Conservation (phyloP, 169 alveolate species). For the Fabrea salina region DNA sequence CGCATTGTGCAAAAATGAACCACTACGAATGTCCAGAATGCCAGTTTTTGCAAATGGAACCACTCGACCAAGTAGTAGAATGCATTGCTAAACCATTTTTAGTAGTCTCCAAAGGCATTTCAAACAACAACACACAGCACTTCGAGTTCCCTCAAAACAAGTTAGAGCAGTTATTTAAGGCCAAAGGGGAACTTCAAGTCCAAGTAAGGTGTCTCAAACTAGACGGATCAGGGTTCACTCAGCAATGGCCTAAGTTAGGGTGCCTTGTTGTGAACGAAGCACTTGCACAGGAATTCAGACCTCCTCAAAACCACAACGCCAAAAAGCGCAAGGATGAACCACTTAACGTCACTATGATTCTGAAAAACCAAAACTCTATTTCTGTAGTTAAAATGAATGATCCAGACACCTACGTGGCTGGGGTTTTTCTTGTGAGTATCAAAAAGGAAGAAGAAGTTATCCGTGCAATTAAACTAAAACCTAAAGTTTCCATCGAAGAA, state of each 20-base stretch:
- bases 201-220: slow-evolving; percentile 27
- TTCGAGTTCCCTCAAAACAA: background rate
- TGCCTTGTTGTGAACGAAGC: background rate
- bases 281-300: background rate
- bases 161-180: background rate
- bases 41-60: background rate
- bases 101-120: background rate
- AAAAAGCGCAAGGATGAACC: slow-evolving; percentile 33
- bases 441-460: background rate
- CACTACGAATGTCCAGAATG: slow-evolving; percentile 21
- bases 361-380: slow-evolving; percentile 7
- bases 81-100: no score
- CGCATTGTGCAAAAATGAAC: background rate
- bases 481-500: background rate
- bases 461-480: background rate
- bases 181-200: background rate
- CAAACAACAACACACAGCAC: background rate
- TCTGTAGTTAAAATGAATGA: background rate
- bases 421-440: background rate
- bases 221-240: slow-evolving; percentile 4
- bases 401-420: background rate
- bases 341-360: slow-evolving; percentile 6
- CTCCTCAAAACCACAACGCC: slow-evolving; percentile 5
- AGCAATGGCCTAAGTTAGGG: slow-evolving; percentile 20
- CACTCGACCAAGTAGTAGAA: background rate